Base-by-base conservation (phyloP, 306 rosid species). In the Dalbergia oliveri region DNA sequence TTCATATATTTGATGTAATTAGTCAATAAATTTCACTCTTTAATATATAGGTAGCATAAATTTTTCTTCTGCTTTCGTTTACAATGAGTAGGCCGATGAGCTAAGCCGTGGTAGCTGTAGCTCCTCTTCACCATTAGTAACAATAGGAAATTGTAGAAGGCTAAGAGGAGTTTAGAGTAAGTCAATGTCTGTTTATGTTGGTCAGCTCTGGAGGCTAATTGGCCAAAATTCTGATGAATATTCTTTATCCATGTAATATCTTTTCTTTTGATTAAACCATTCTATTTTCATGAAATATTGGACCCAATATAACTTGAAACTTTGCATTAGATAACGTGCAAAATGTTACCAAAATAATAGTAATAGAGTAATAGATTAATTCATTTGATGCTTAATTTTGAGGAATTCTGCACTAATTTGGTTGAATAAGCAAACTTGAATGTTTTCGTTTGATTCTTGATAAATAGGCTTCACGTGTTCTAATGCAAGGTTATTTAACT, bases 1-100 rank as follows among this genome's bases (percentile, higher is more conserved):
- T 81, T 51, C 13, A 69, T 39, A 61, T 41, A 31, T 72, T 77
- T 33, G 47, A 44, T 65, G 69, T 76, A 57, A 49, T 69, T 16
- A 13, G 61, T 31, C 53, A 18, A 15, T 47, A 19, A 57, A 21
- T 58, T 15, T 31, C 54, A 74, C n/a, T 43, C 16, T 53, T 53
- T 13, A 4, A 16, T 11, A 62, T 47, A 9, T 39, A 10, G 59
- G 57, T 68, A 78, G 69, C 31, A 5, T 31, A 2, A n/a, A 23
- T 2, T 5, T 66, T 4, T 57, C 67, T 77, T 77, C 3, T 16
- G 34, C 60, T 41, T 77, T 67, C 33, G 49, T 47, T 44, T 67
- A 26, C 58, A 67, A 68, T 26, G 82, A 35, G 26, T 67, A 23
- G 69, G 51, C 6, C 19, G 53, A 69, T 59, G 62, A 57, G n/a